These are phyloP conservation scores for Fallopia convolvulus DNA, from an alignment of 148 eudicot genomes.

Conservation along the genomic window DNA sequence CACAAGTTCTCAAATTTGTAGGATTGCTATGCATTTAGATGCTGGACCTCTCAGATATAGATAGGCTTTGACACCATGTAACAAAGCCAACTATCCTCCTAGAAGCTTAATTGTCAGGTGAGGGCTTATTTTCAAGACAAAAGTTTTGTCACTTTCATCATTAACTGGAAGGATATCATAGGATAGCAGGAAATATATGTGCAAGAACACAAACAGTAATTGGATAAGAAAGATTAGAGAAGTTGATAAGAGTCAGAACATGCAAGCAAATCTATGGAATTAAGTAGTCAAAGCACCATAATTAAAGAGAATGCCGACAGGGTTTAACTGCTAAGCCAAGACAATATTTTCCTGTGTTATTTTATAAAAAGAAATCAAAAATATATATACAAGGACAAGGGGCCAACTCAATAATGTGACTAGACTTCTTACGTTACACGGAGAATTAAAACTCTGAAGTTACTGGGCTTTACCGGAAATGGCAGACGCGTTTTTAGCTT, in stretches of 20 bases:
- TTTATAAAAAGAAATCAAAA: neutral
- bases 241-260: neutral
- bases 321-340: neutral
- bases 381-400: neutral
- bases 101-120: neutral
- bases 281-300: neutral
- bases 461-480: neutral
- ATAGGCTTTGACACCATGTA: neutral
- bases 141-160: neutral
- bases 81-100: neutral
- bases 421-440: neutral
- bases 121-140: neutral
- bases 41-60: neutral
- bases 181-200: neutral
- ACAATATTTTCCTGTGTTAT: neutral
- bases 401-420: neutral
- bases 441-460: neutral
- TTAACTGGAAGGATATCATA: neutral
- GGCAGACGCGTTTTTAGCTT: neutral
- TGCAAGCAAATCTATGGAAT: neutral
- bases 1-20: neutral
- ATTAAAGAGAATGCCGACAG: neutral
- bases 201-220: neutral
- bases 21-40: neutral
- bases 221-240: neutral